Evolutionary conservation across 805 yeast species (phyloP), one percentile per base, ranked within the genome.

Genomic region (Pichia deserticola): DNA sequence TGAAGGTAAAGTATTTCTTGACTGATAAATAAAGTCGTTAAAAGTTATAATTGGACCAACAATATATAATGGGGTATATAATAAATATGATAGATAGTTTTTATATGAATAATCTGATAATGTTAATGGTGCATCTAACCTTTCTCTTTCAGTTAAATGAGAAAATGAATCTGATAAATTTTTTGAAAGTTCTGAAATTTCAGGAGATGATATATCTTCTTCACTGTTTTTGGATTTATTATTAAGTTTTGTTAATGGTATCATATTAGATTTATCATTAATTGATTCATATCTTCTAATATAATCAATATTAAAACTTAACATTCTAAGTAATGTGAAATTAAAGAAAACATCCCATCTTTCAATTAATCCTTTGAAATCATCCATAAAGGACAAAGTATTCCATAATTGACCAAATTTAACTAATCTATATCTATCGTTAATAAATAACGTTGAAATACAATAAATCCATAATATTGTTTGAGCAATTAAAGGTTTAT

Each of bases 291-390:
- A 62, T 45, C 71, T 71, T 57, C 76, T 78, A 33, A 83, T 58
- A 59, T 77, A 89, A 67, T 93, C 99, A 54, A 87, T 62, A 55
- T 87, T 86, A 65, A 76, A 93, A 51, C 96, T 87, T 42, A 93
- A 68, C 76, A 89, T 79, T 60, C 97, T 76, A 48, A 93, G 73
- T 52, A 92, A 69, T 1, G 96, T 84, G 67, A 95, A 89, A 67
- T 93, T 93, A 74, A 82, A 93, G 58, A 86, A 88, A 4, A 93
- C 97, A 62, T 93, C 97, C 99, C 99, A 93, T 58, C 98, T 76
- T 15, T 81, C 74, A 53, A 93, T 82, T 12, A 90, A 75, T 0
- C 98, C 97, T 44, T 76, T 75, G 57, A 77, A 84, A 0, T 77
- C 75, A 59, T 89, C 96, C 57, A 86, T 64, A 36, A 76, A 67